Evolutionary conservation across 1,284 basidiomycete species (phyloP), one percentile per base, ranked within the genome.

Genomic region (Ustilago nuda): DNA sequence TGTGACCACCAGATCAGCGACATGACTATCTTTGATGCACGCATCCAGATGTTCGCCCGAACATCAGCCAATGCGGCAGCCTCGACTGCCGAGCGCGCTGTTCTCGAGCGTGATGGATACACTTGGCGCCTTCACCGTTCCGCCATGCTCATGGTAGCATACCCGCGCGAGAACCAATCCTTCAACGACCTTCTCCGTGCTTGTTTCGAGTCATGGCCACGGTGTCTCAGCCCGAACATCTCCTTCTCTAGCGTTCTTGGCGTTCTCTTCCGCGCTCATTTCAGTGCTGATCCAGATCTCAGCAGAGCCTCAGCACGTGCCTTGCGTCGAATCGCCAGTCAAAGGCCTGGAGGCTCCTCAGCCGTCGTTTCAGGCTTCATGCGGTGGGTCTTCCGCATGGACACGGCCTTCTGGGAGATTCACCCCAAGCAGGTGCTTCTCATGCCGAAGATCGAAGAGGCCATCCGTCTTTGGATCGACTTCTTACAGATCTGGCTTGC

Each of bases 121-220:
- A 72, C 80, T 3, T 72, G 93, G 90, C 15, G 90, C 90, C 76
- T 91, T 88, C 83, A 84, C 89, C 89, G 63, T 84, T 91, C 62
- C 87, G 92, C 56, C 52, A 77, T 79, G 65, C 88, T 92, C 72
- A 88, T 88, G 36, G 89, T 93, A 6, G 91, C 91, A 1, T 97
- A 94, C 41, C 62, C 72, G 0, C 74, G 88, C 13, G 88, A 89
- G 53, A 88, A 90, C 19, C 87, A 89, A 45, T 88, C 93, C 0
- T 90, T 91, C 61, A 90, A 97, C 79, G 90, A 89, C 62, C 88
- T 96, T 36, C 88, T 97, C 2, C 90, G 92, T 68, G 90, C 92
- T 0, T 91, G 93, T 82, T 92, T 96, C 84, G 91, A 93, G 66
- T 89, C 92, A 3, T 93, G 95, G 91, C 95, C 95, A 0, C 90